Conservation (phyloP, 2,329 filamentous ascomycete genomes). For the Eutypa lata region DNA sequence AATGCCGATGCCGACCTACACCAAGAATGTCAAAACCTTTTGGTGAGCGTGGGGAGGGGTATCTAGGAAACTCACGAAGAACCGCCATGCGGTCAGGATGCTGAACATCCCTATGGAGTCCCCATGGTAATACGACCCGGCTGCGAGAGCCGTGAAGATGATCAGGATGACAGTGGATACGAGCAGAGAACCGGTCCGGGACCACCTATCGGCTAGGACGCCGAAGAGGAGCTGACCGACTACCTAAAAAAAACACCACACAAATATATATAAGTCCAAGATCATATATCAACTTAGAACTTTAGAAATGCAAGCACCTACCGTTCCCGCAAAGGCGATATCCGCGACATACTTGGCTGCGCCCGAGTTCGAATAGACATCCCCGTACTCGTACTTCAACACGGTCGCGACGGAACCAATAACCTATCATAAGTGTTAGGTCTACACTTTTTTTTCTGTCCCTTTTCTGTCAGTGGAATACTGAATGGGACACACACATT, state of each 20-base stretch:
- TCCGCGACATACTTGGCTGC: slow-evolving; percentile 73
- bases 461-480: too few relatives aligned
- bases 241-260: slow-evolving; percentile 39
- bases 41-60: background rate
- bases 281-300: too few relatives aligned
- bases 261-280: background rate
- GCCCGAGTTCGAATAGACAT: slow-evolving; percentile 63
- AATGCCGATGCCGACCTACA: slow-evolving; percentile 66
- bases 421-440: slow-evolving; percentile 48
- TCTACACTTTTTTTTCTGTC: too few relatives aligned
- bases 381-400: slow-evolving; percentile 64
- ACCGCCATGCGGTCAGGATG: slow-evolving; percentile 77
- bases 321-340: slow-evolving; percentile 81
- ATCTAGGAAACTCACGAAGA: slow-evolving; percentile 57
- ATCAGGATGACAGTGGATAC: slow-evolving; percentile 80
- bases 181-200: slow-evolving; percentile 77
- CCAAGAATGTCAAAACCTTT: slow-evolving; percentile 2
- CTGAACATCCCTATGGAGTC: slow-evolving; percentile 70
- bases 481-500: slow-evolving; percentile 54
- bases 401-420: slow-evolving; percentile 86
- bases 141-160: slow-evolving; percentile 75
- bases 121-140: slow-evolving; percentile 73
- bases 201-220: slow-evolving; percentile 78
- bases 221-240: slow-evolving; percentile 80
- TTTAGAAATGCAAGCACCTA: slow-evolving; percentile 8